A percentile compares a stretch with the other conserved stretches of the same genome.
Conservation (phyloP, 108 stramenopile genomes). For the Conticribra guillardii region DNA sequence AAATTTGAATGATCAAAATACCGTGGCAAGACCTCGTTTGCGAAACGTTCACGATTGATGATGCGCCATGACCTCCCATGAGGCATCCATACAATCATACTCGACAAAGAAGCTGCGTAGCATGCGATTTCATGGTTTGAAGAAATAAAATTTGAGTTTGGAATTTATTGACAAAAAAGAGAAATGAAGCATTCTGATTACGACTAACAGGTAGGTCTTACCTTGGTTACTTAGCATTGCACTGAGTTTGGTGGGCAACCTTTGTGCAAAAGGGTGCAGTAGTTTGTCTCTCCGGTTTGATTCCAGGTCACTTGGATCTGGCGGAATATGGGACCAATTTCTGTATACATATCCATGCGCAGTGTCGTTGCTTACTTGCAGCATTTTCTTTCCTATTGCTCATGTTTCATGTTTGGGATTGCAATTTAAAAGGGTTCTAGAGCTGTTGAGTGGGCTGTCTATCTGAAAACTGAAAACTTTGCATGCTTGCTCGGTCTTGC, state of each 20-base stretch:
- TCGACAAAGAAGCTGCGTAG: not conserved
- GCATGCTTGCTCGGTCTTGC: no score
- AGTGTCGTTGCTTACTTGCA: no score
- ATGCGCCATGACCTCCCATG: not conserved
- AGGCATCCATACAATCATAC: not conserved
- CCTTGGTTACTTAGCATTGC: not conserved
- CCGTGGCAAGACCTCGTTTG: not conserved
- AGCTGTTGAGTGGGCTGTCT: no score
- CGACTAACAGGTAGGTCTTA: not conserved
- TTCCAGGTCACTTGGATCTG: not conserved
- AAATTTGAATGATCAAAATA: not conserved
- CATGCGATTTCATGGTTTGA: not conserved
- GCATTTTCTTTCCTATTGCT: no score
- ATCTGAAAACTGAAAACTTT: no score
- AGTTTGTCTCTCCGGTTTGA: not conserved
- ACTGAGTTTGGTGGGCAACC: not conserved
- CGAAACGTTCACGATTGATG: not conserved
- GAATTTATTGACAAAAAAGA: not conserved
- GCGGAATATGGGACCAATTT: not conserved
- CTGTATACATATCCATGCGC: not conserved
- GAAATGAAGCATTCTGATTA: no score
- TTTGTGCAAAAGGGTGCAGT: not conserved
- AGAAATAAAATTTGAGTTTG: not conserved
- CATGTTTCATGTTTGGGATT: no score
- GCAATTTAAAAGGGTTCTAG: no score